These are phyloP conservation scores for Excoecaria cochinchinensis DNA, from an alignment of 345 rosid species.

Conservation along the genomic window DNA sequence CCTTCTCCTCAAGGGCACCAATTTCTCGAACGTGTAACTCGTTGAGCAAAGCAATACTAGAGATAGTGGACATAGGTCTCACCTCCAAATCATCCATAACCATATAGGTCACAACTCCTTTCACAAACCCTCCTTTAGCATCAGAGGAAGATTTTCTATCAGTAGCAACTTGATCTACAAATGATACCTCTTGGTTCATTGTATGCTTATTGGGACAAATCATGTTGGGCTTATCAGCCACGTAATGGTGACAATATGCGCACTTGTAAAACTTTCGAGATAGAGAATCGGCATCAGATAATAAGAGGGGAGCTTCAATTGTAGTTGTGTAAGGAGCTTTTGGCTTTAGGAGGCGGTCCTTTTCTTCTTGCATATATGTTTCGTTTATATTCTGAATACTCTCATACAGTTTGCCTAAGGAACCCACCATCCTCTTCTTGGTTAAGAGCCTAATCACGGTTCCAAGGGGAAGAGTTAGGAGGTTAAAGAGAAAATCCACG, in stretches of 20 bases:
- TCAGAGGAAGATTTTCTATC: too few relatives aligned
- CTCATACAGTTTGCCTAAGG: neutral
- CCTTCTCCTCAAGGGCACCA: slow-evolving; percentile 17
- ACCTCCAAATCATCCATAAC: slow-evolving; percentile 22
- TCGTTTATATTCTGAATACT: neutral
- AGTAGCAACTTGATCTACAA: too few relatives aligned
- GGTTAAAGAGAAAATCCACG: neutral
- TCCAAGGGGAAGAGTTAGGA: too few relatives aligned
- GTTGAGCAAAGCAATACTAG: slow-evolving; percentile 6
- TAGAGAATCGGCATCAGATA: neutral
- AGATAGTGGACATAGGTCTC: slow-evolving; percentile 15
- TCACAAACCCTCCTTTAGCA: neutral
- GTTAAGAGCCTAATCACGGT: neutral
- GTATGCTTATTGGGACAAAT: too few relatives aligned
- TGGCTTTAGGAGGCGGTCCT: neutral
- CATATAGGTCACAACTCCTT: slow-evolving; percentile 10
- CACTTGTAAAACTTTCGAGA: too few relatives aligned
- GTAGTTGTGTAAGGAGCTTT: neutral
- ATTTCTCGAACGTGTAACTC: neutral
- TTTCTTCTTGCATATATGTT: neutral
- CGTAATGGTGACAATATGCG: neutral
- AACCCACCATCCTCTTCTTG: neutral
- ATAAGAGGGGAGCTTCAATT: neutral
- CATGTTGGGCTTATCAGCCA: neutral
- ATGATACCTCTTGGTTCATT: too few relatives aligned